Evolutionary conservation across 202 grass and related monocot genomes (phyloP), one percentile per base, ranked within the genome.

Genomic region (Tripidium arundinaceum): DNA sequence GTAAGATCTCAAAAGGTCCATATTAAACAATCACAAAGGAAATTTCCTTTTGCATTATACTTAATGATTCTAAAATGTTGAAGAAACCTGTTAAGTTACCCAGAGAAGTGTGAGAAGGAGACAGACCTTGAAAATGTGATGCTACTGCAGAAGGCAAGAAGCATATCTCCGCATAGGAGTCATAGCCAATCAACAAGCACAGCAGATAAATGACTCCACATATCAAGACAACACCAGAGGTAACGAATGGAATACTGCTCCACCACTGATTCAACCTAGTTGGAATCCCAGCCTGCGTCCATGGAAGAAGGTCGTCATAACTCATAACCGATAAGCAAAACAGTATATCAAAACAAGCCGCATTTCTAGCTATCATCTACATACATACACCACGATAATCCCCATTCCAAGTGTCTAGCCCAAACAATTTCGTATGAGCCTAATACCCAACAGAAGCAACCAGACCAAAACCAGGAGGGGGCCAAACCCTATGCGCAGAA

Each of bases 251-350:
- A 68, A 94, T 87, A 83, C 88, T 88, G 75, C 78, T 84, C 96
- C 96, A 93, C 92, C 88, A 95, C 43, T 99, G 96, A 71, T 88
- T 88, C 40, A 99, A 38, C 83, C 96, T 95, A 57, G 96, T 99
- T 25, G 86, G 68, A 43, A 99, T 46, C 41, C 96, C 92, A 62
- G 90, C 96, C 96, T 99, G 86, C 71, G 26, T 60, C 68, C 57
- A 88, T 36, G 4, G 33, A 37, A 63, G 16, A 63, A 49, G 11
- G 14, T 14, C 18, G 0, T 13, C 5, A 39, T 5, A 71, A 49
- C 9, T 19, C 15, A 29, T 47, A 71, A 12, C n/a, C n/a, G n/a
- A n/a, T n/a, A n/a, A n/a, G 26, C 34, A 39, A n/a, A 38, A 52
- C 0, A 74, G 21, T 11, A 29, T 21, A 11, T 55, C 42, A 16